Evolutionary conservation across 2,329 filamentous ascomycete genomes (phyloP).

Genomic region (Epichloe coenophiala): DNA sequence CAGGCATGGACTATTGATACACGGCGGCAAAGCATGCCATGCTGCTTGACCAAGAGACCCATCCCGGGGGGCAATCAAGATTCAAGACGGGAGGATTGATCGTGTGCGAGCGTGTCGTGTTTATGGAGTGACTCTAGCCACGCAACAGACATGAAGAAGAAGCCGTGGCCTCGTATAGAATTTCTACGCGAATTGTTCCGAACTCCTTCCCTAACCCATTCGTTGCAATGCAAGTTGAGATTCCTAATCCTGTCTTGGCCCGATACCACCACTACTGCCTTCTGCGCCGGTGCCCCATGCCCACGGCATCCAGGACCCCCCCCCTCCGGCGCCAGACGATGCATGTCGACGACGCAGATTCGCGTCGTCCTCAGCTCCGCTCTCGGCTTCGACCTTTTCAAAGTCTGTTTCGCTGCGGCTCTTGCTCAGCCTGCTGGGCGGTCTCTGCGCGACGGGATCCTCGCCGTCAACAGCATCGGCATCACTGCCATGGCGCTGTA

Average conservation of each 20-base stretch:
- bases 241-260: slow-evolving; percentile 23
- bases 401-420: slow-evolving; percentile 81
- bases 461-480: slow-evolving; percentile 19
- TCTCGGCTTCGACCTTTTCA: slow-evolving; percentile 73
- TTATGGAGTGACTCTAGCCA: neutral
- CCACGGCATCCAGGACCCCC: slow-evolving; percentile 35
- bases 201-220: slow-evolving; percentile 15
- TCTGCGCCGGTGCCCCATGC: slow-evolving; percentile 23
- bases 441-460: slow-evolving; percentile 23
- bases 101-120: neutral
- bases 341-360: slow-evolving; percentile 20
- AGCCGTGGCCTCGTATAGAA: neutral
- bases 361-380: slow-evolving; percentile 41
- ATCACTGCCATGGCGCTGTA: slow-evolving; percentile 28
- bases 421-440: slow-evolving; percentile 51
- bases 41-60: neutral
- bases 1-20: neutral
- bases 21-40: neutral
- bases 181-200: slow-evolving; percentile 13
- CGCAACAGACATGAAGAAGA: neutral
- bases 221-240: slow-evolving; percentile 8
- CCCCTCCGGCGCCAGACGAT: slow-evolving; percentile 12
- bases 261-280: slow-evolving; percentile 21
- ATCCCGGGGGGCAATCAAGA: too few relatives aligned
- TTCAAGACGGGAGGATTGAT: neutral